These are phyloP conservation scores for Collybia nuda DNA, from an alignment of 768 basidiomycete genomes.

Conservation along the genomic window DNA sequence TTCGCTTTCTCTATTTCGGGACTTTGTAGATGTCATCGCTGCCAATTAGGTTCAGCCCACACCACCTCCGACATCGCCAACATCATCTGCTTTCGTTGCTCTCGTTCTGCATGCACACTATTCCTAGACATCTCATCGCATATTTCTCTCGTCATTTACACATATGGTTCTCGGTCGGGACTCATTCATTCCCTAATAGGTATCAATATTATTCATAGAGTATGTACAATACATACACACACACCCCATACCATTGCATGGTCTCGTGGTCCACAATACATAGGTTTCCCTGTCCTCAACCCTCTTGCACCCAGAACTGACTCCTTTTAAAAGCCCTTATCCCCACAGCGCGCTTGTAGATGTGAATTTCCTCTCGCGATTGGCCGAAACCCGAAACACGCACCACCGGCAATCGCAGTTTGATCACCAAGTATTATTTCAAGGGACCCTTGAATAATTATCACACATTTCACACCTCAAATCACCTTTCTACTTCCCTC, in stretches of 20 bases:
- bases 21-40: slow-evolving; percentile 18
- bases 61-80: slow-evolving; percentile 8
- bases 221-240: slow-evolving; percentile 16
- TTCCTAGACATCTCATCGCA: slow-evolving; percentile 20
- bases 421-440: too few species aligned
- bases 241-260: slow-evolving; percentile 10
- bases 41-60: slow-evolving; percentile 10
- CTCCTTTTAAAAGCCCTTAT: too few species aligned
- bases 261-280: background rate
- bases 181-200: slow-evolving; percentile 19
- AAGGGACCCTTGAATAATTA: too few species aligned
- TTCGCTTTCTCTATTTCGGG: slow-evolving; percentile 12
- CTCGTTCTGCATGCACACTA: slow-evolving; percentile 18
- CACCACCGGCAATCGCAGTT: too few species aligned
- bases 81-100: slow-evolving; percentile 19
- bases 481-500: too few species aligned
- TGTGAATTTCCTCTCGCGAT: too few species aligned
- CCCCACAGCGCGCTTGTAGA: too few species aligned
- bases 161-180: slow-evolving; percentile 11
- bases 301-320: too few species aligned
- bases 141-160: slow-evolving; percentile 14
- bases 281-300: background rate
- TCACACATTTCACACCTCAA: too few species aligned
- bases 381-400: too few species aligned
- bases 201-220: slow-evolving; percentile 20